Conservation (phyloP, 306 rosid species). For the Hippophae rhamnoides region DNA sequence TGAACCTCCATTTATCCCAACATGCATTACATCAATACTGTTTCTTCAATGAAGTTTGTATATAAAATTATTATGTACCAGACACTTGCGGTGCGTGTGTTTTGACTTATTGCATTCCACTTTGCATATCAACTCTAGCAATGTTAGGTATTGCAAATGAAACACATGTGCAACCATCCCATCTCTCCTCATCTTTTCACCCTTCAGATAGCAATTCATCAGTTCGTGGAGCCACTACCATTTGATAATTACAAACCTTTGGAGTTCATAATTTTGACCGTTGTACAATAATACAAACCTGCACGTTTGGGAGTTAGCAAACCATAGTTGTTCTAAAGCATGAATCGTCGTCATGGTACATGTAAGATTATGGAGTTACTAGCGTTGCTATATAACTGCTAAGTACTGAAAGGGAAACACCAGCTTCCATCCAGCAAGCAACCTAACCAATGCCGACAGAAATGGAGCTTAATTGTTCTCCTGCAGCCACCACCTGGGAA, state of each 20-base stretch:
- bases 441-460: too few species aligned
- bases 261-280: slow-evolving; percentile 14
- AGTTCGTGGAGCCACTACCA: slow-evolving; percentile 55
- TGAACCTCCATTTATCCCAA: too few species aligned
- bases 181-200: slow-evolving; percentile 34
- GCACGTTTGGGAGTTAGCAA: not conserved
- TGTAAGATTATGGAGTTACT: slow-evolving; percentile 5
- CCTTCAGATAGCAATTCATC: slow-evolving; percentile 56
- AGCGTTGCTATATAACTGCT: not conserved
- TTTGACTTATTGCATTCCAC: not conserved
- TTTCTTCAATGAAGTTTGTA: too few species aligned
- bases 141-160: slow-evolving; percentile 70
- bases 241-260: slow-evolving; percentile 26
- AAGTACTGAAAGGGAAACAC: too few species aligned
- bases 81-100: too few species aligned
- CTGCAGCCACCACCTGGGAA: too few species aligned
- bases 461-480: too few species aligned
- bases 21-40: too few species aligned
- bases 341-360: not conserved
- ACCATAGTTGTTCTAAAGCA: not conserved
- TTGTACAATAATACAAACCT: slow-evolving; percentile 13
- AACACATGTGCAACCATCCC: slow-evolving; percentile 39
- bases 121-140: slow-evolving; percentile 54
- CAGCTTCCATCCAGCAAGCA: too few species aligned
- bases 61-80: too few species aligned